Percentiles rank a stretch among this genome's conserved stretches.
These are phyloP conservation scores for Solanum infundibuliforme DNA, from an alignment of 257 asterid genomes.

Conservation along the genomic window DNA sequence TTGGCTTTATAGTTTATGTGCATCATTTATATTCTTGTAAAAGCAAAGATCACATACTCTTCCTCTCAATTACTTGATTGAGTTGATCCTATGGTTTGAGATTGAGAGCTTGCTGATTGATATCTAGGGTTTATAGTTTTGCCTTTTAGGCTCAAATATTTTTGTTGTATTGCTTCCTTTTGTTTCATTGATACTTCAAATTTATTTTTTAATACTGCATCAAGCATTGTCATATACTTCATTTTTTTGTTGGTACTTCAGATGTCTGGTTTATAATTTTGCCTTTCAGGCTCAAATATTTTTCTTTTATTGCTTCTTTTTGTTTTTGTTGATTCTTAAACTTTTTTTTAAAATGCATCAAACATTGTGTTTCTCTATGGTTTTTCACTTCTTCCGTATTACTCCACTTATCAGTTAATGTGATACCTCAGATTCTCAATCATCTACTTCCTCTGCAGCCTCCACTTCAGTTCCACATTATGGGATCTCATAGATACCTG, in stretches of 20 bases:
- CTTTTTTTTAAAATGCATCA: background rate
- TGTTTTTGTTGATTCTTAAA: background rate
- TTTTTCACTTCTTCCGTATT: background rate
- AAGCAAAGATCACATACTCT: background rate
- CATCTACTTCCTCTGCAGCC: background rate
- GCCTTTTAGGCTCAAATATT: background rate
- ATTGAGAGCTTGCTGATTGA: background rate
- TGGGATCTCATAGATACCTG: background rate
- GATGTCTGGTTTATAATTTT: background rate
- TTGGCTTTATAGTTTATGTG: background rate
- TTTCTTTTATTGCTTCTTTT: background rate
- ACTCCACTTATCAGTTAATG: background rate
- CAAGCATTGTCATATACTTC: background rate
- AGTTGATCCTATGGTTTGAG: background rate
- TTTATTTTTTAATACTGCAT: background rate
- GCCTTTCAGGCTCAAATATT: background rate
- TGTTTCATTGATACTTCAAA: background rate
- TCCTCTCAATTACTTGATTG: background rate
- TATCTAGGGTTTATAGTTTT: background rate
- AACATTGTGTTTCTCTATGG: background rate
- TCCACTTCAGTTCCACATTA: background rate
- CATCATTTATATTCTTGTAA: background rate
- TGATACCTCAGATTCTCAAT: background rate
- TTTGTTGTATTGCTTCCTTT: background rate
- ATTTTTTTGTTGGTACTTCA: background rate